A percentile compares a stretch with the other conserved stretches of the same genome.
Evolutionary conservation across 1,284 basidiomycete genomes (phyloP).

Genomic region (Ceratobasidium sp.): DNA sequence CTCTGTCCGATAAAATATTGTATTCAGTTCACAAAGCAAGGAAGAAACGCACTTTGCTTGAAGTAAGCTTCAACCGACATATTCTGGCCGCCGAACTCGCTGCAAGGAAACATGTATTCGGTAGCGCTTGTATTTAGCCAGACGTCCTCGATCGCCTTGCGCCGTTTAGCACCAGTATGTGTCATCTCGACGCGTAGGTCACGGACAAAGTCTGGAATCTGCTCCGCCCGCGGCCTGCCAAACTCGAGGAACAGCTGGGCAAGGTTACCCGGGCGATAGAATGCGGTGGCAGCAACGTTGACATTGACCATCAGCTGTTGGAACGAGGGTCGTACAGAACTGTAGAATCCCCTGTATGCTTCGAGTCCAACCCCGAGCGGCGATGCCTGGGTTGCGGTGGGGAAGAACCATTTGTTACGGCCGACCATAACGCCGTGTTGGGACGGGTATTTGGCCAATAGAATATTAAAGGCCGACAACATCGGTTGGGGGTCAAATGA

Average conservation of each 20-base stretch:
- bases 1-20: slow-evolving; percentile 60
- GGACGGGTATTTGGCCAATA: slow-evolving; percentile 73
- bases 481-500: slow-evolving; percentile 75
- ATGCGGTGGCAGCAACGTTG: slow-evolving; percentile 81
- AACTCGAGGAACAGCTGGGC: slow-evolving; percentile 70
- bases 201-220: slow-evolving; percentile 66
- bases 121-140: slow-evolving; percentile 54
- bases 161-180: slow-evolving; percentile 63
- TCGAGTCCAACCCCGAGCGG: slow-evolving; percentile 62
- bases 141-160: slow-evolving; percentile 67
- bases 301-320: slow-evolving; percentile 84
- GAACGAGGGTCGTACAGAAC: slow-evolving; percentile 78
- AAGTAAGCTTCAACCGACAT: slow-evolving; percentile 77
- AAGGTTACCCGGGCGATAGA: slow-evolving; percentile 75
- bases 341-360: slow-evolving; percentile 80
- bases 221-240: slow-evolving; percentile 63
- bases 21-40: background rate
- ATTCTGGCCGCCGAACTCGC: slow-evolving; percentile 61
- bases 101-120: slow-evolving; percentile 68
- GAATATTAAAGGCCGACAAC: slow-evolving; percentile 78
- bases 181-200: slow-evolving; percentile 70
- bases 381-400: slow-evolving; percentile 64
- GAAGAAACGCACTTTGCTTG: slow-evolving; percentile 66
- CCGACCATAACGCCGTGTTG: slow-evolving; percentile 78
- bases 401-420: slow-evolving; percentile 80